phyloP scores from a whole-genome alignment of 1,284 basidiomycete species.

The Melanopsichium pennsylvanicum region DNA sequence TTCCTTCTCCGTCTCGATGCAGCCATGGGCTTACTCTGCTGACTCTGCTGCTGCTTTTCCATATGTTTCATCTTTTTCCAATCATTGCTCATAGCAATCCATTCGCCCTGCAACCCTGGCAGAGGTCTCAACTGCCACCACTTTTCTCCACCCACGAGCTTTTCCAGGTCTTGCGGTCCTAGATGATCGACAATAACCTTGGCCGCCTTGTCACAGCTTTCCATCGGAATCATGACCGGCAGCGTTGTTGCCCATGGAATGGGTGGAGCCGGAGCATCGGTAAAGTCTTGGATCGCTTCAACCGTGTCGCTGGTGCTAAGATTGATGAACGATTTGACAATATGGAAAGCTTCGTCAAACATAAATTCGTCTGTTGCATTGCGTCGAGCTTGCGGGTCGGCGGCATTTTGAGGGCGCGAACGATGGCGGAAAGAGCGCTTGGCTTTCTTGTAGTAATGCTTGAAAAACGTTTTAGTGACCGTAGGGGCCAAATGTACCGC shows the following conservation, averaged over 20 bases:
- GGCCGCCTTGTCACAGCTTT: slow-evolving; percentile 80
- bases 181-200: slow-evolving; percentile 78
- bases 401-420: background rate
- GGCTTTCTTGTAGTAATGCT: slow-evolving; percentile 56
- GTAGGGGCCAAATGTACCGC: slow-evolving; percentile 57
- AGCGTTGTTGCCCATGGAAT: slow-evolving; percentile 78
- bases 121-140: slow-evolving; percentile 81
- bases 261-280: slow-evolving; percentile 81
- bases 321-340: slow-evolving; percentile 54
- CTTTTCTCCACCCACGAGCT: slow-evolving; percentile 84
- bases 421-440: slow-evolving; percentile 32
- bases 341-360: slow-evolving; percentile 52
- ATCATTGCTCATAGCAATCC: slow-evolving; percentile 74
- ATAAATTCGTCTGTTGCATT: slow-evolving; percentile 50
- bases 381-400: slow-evolving; percentile 2
- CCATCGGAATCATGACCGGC: slow-evolving; percentile 73
- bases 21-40: background rate
- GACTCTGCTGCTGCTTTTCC: slow-evolving; percentile 38
- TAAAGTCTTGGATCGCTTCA: slow-evolving; percentile 67
- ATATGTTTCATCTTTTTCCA: slow-evolving; percentile 65
- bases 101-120: slow-evolving; percentile 82
- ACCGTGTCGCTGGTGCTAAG: slow-evolving; percentile 62
- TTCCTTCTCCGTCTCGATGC: slow-evolving; percentile 12
- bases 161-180: slow-evolving; percentile 80
- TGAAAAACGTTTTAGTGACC: slow-evolving; percentile 60